Conservation (phyloP, 1,139 yeast genomes). For the Suhomyces kunorum region DNA sequence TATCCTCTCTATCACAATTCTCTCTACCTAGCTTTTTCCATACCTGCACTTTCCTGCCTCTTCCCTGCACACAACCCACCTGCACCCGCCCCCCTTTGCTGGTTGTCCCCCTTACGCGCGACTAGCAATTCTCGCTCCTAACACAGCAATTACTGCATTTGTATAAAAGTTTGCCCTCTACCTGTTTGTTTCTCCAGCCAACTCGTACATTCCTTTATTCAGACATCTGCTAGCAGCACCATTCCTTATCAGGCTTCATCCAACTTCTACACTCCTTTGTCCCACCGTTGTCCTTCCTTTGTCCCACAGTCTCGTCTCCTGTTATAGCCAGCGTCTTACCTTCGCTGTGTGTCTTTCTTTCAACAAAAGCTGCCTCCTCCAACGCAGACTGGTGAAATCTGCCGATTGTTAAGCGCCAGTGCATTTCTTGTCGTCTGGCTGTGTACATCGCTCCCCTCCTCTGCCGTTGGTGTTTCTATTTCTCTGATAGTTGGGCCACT, state of each 20-base stretch:
- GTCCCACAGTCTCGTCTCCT: not conserved
- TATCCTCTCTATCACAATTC: too few relatives aligned
- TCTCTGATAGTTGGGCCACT: too few relatives aligned
- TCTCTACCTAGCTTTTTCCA: too few relatives aligned
- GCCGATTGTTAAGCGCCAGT: too few relatives aligned
- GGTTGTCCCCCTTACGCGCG: conserved; percentile 13
- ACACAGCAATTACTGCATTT: conserved; percentile 14
- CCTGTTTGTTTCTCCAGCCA: conserved; percentile 2
- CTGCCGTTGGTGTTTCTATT: too few relatives aligned
- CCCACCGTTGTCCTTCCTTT: conserved; percentile 5
- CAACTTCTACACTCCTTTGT: conserved; percentile 13
- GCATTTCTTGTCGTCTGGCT: too few relatives aligned
- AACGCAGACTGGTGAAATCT: too few relatives aligned
- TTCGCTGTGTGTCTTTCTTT: too few relatives aligned
- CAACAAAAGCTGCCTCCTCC: too few relatives aligned
- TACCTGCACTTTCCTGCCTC: not conserved
- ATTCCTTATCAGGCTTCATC: conserved; percentile 11
- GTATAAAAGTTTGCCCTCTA: conserved; percentile 14
- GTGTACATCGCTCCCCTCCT: too few relatives aligned
- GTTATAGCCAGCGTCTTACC: not conserved
- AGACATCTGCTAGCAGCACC: conserved; percentile 3
- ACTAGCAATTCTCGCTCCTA: conserved; percentile 3
- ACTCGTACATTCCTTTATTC: conserved; percentile 10
- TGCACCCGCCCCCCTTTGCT: conserved; percentile 3
- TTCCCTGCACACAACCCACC: conserved; percentile 1